phyloP scores from a whole-genome alignment of 441 rosid species.

The Adansonia madagascariensis region DNA sequence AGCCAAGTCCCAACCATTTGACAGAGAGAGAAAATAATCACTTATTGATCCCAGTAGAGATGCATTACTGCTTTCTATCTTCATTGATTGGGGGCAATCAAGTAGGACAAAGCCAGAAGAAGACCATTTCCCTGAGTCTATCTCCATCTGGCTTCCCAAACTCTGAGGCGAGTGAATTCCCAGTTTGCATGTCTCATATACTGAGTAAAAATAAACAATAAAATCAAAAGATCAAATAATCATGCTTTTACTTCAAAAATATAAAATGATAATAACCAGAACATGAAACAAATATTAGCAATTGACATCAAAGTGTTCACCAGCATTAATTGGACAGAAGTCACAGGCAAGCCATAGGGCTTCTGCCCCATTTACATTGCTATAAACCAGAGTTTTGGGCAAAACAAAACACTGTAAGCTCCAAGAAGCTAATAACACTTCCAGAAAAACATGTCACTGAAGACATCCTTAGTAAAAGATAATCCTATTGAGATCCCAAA shows the following conservation, averaged over 20 bases:
- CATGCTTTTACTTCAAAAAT: conserved; percentile 10
- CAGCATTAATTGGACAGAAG: neutral
- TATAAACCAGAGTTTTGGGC: neutral
- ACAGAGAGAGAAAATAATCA: conserved; percentile 93
- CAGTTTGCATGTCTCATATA: conserved; percentile 94
- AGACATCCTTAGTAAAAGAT: neutral
- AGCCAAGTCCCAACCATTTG: conserved; percentile 97
- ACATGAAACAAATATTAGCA: conserved; percentile 1
- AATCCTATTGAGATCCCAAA: neutral
- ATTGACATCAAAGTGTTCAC: conserved; percentile 3
- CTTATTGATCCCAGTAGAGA: conserved; percentile 97
- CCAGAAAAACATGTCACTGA: neutral
- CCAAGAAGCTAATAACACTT: neutral
- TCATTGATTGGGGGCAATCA: conserved; percentile 99
- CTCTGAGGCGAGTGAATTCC: conserved; percentile 93
- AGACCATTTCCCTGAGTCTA: conserved; percentile 69
- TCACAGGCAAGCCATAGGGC: neutral
- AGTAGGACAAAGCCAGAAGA: conserved; percentile 88
- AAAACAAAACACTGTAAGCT: neutral
- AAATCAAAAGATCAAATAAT: conserved; percentile 22
- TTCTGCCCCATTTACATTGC: conserved; percentile 4
- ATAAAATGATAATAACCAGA: conserved; percentile 7
- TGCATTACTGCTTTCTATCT: conserved; percentile 91
- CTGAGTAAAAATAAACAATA: conserved; percentile 42
- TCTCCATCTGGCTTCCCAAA: conserved; percentile 86